Base-by-base conservation (phyloP, 2,329 filamentous ascomycete species). In the Diplodia mutila region DNA sequence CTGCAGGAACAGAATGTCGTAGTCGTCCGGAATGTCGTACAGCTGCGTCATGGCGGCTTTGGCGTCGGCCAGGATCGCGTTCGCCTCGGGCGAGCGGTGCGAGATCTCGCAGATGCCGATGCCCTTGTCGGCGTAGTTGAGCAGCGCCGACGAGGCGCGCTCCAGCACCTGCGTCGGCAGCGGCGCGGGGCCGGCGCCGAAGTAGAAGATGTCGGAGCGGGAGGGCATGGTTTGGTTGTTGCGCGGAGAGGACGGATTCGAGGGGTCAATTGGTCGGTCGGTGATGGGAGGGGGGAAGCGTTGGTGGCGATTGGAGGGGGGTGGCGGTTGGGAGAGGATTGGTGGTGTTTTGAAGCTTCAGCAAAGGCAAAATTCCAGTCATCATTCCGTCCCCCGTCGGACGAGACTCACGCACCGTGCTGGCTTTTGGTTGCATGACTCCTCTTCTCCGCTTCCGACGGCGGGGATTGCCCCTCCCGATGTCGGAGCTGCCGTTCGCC, bases 51-150 rank as follows among this genome's bases (percentile, higher is more conserved):
- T 85, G 70, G 91, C 88, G 39, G 87, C 86, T 78, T 96, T 95
- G 70, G 92, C 86, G 71, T 91, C 85, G 70, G 91, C 89, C 72
- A 98, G 86, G 74, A 98, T 93, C 70, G 89, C 87, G 70, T 88
- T 86, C 29, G 94, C 94, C 53, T 91, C 86, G 69, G 87, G 84
- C 16, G 92, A 96, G 71, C 94, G 91, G 79, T 98, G 94, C 11
- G 91, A 94, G 78, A 96, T 92, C 80, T 98, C 94, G 70, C 91
- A 92, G 52, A 97, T 86, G 64, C 93, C 93, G 66, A 97, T 85
- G 68, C 94, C 94, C 48, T 89, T 92, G 77, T 87, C 84, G 55
- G 94, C 84, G 83, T 89, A 97, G 84, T 97, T 91, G 71, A 97
- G 80, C 4, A 98, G 88, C 1, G 91, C 91, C 76, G 88, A 79